These are phyloP conservation scores for Plantago coronopus DNA, from an alignment of 305 asterid genomes.

Conservation along the genomic window DNA sequence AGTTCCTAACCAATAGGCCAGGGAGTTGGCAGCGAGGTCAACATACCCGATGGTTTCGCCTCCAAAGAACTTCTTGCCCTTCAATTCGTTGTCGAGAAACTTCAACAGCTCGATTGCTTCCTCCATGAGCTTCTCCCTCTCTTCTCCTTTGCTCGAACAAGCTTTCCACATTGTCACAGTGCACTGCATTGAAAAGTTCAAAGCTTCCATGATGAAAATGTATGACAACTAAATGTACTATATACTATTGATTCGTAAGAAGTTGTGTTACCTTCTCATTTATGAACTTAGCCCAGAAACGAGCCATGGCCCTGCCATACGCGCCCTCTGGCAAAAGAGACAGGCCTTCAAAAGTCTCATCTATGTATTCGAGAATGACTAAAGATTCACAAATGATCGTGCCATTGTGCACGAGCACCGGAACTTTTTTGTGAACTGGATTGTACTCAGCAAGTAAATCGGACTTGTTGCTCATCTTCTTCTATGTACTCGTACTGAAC, in stretches of 20 bases:
- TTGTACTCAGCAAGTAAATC: slow-evolving; percentile 27
- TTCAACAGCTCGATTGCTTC: slow-evolving; percentile 27
- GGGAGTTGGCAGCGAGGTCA: slow-evolving; percentile 25
- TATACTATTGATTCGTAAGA: not conserved
- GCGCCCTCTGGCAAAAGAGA: slow-evolving; percentile 7
- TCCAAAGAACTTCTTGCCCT: slow-evolving; percentile 35
- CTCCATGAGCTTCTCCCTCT: slow-evolving; percentile 29
- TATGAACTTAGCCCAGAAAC: slow-evolving; percentile 41
- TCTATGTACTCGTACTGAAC: slow-evolving; percentile 31
- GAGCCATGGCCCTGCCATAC: slow-evolving; percentile 9
- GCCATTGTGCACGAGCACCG: slow-evolving; percentile 28
- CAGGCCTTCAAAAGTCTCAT: slow-evolving; percentile 18
- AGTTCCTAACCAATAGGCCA: slow-evolving; percentile 21
- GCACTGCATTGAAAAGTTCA: not conserved
- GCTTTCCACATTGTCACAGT: slow-evolving; percentile 16
- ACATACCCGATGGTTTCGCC: slow-evolving; percentile 33
- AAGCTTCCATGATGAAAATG: too few species aligned
- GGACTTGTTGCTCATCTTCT: slow-evolving; percentile 37
- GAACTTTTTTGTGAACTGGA: slow-evolving; percentile 34
- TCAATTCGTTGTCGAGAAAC: slow-evolving; percentile 26
- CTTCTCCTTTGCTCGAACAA: slow-evolving; percentile 26
- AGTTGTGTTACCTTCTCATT: slow-evolving; percentile 27
- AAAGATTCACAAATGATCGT: not conserved
- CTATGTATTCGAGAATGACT: slow-evolving; percentile 28
- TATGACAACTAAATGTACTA: too few species aligned